Evolutionary conservation across 2,329 filamentous ascomycete species (phyloP), one percentile per base, ranked within the genome.

Genomic region (Didymella glomerata): DNA sequence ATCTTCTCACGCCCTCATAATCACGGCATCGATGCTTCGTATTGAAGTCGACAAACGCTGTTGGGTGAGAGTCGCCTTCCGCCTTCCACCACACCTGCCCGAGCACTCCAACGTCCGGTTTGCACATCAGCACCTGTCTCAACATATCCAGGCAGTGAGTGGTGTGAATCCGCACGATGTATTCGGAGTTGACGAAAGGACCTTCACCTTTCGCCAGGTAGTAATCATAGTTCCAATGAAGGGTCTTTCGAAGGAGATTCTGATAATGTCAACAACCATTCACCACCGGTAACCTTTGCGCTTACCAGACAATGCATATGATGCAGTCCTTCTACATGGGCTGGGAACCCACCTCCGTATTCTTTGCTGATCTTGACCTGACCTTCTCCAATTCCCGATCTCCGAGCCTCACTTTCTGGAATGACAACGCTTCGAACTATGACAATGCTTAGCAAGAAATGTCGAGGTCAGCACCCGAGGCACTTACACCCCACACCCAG

Each of bases 81-180:
- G 75, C 70, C 52, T 85, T 77, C 32, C 81, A 82, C 86, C 86
- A 89, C 6, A 88, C 81, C 65, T 89, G 85, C 13, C 86, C 86
- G 0, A 88, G 78, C 0, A 89, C 81, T 1, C 82, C 86, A 2
- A 85, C 82, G 63, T 89, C 87, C 20, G 84, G 78, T 27, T 82
- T 85, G 72, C 86, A 89, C 84, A 88, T 88, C 14, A 89, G 78
- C 16, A 86, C 83, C 68, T 89, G 86, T 1, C 86, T 83, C 44
- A 89, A 59, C 3, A 84, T 85, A 62, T 89, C 87, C 30, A 88
- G 76, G 58, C 87, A 89, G 60, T 89, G 86, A 5, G 82, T 73
- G 10, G 86, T 79, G 68, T 89, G 87, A 1, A 81, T 77, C 24
- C 79, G 80, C 7, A 88, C 72, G 42, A 88, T 83, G 34, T 77